Percentiles rank a stretch among this genome's conserved stretches.
Conservation (phyloP, 345 rosid genomes). For the Zanthoxylum bungeanum region DNA sequence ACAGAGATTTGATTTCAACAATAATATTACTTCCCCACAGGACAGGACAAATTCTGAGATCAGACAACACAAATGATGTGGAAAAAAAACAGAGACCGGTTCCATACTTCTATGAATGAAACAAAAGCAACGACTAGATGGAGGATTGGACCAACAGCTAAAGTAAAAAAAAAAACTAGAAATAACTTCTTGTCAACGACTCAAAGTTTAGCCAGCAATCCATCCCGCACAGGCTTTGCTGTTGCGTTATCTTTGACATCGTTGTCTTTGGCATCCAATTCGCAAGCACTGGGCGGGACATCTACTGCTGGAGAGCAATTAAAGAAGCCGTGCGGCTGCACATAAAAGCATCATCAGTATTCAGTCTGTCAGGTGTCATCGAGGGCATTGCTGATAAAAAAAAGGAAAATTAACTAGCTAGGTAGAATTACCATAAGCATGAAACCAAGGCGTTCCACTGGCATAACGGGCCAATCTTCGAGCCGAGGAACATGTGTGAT, state of each 20-base stretch:
- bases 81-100: background rate
- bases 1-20: too few relatives aligned
- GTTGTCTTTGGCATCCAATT: slow-evolving; percentile 58
- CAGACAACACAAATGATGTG: background rate
- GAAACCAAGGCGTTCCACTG: slow-evolving; percentile 81
- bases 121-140: too few relatives aligned
- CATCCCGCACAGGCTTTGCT: slow-evolving; percentile 46
- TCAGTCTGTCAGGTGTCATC: background rate
- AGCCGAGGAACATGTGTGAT: slow-evolving; percentile 82
- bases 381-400: background rate
- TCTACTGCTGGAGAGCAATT: slow-evolving; percentile 94
- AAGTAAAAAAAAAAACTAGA: too few relatives aligned
- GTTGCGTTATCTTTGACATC: slow-evolving; percentile 52
- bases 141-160: too few relatives aligned
- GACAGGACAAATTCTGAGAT: background rate
- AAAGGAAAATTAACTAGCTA: background rate
- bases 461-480: slow-evolving; percentile 98
- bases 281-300: slow-evolving; percentile 80
- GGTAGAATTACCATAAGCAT: slow-evolving; percentile 64
- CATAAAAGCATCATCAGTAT: too few relatives aligned
- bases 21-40: too few relatives aligned
- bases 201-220: slow-evolving; percentile 72
- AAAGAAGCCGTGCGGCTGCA: slow-evolving; percentile 96
- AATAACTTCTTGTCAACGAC: too few relatives aligned
- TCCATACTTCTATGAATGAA: too few relatives aligned